Evolutionary conservation across 2,329 filamentous ascomycete genomes (phyloP), one percentile per base, ranked within the genome.

Genomic region (Aspergillus bombycis): DNA sequence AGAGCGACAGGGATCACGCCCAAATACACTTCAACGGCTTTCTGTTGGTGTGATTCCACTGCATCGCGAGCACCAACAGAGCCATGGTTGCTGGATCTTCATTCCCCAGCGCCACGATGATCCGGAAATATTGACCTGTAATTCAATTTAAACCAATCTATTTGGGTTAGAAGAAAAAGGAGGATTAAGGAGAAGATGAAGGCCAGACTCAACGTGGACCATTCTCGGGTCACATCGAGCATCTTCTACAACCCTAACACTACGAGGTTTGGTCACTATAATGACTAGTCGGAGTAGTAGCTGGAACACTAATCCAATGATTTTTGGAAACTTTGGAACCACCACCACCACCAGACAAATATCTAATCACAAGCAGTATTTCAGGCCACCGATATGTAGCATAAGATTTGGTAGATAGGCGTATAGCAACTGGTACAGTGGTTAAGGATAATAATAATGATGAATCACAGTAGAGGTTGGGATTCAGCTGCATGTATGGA

Each of bases 11-110:
- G 57, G n/a, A 34, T 48, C 43, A n/a, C n/a, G 21, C 36, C 43
- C 57, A 61, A 55, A 55, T 65, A 65, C 60, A 60, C 65, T 66
- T 64, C 64, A 68, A 69, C 67, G 67, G 67, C 63, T 65, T 48
- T 56, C 52, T 58, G 64, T 64, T 68, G 61, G 62, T 60, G 48
- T 60, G 57, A 45, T 62, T 52, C 48, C 57, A 46, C 55, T 65
- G 55, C 28, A 36, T 34, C 36, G 54, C 48, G 19, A 52, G 26
- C 16, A 32, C 48, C 26, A 32, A 16, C 48, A 32, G 28, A 62
- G 43, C 55, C 28, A 41, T 61, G 53, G 53, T 32, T 61, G 16
- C 41, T 57, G n/a, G 58, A 57, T 61, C 62, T 56, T 56, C 56
- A 55, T 55, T 48, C 41, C 28, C 62, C 59, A 60, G 53, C 55